Base-by-base conservation (phyloP, 208 protist species). In the Leishmania mexicana region DNA sequence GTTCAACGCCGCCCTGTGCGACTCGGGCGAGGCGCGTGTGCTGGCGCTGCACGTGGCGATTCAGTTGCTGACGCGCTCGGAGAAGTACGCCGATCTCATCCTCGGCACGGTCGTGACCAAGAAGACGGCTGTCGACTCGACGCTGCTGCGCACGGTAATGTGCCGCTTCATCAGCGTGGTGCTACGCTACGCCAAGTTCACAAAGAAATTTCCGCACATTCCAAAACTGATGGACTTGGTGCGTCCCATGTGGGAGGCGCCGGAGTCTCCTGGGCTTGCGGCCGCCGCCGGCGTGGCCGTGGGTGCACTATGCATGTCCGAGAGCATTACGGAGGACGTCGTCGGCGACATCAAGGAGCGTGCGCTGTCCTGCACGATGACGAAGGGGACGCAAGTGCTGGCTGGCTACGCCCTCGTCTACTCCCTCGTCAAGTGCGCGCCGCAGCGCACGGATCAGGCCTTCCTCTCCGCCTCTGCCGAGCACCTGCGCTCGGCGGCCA, bases 111-210 rank as follows among this genome's bases (percentile, higher is more conserved):
- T 98, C 3, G 85, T 96, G 4, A 93, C 93, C 8, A 97, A 96
- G 85, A 93, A 93, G 80, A 67, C 86, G n/a, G 85, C 95, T 38
- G 90, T 94, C 19, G 94, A 98, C 87, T 89, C 92, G 17, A 85
- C 92, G 76, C 84, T 97, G 51, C 88, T 96, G 75, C 86, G 87
- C 45, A 95, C 93, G n/a, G 95, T 97, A 35, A 88, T 98, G 88
- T 98, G 95, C 86, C 93, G 95, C 79, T 98, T 97, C 77, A 88
- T 98, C 54, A 96, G 93, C 76, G 89, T 95, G 21, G 92, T 98
- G 42, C 90, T 98, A 75, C 95, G 95, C 77, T 95, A 96, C 76
- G 82, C 86, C 74, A 84, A 94, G 73, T 92, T 95, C 75, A 90
- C 87, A 24, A 94, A 96, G 87, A 83, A 90, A 54, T 88, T 95